Conservation (phyloP, 352 stramenopile genomes). For the Aphanomyces stellatus region DNA sequence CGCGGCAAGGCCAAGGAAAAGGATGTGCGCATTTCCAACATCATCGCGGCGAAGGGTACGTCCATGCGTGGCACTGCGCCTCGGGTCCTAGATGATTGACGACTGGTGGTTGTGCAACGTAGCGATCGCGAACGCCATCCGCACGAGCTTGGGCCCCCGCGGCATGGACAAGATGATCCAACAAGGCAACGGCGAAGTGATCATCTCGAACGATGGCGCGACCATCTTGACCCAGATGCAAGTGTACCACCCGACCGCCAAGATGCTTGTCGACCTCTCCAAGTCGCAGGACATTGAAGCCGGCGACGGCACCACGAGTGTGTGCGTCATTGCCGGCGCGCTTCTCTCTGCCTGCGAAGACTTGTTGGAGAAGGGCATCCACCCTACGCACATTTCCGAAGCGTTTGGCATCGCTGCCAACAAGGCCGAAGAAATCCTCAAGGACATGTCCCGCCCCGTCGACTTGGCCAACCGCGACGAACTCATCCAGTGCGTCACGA, state of each 20-base stretch:
- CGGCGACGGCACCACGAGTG: conserved; percentile 95
- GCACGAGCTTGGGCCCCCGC: conserved; percentile 95
- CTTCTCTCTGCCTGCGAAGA: conserved; percentile 93
- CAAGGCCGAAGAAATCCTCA: conserved; percentile 86
- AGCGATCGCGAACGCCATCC: conserved; percentile 97
- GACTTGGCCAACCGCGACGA: conserved; percentile 90
- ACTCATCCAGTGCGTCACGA: conserved; percentile 97
- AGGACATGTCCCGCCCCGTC: conserved; percentile 86
- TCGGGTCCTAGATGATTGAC: neutral
- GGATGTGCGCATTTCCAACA: conserved; percentile 98
- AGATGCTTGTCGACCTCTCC: conserved; percentile 99
- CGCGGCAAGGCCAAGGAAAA: conserved; percentile 93
- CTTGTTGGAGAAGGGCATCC: conserved; percentile 93
- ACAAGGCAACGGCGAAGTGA: conserved; percentile 94
- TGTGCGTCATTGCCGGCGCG: conserved; percentile 98
- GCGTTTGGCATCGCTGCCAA: conserved; percentile 90
- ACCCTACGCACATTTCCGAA: conserved; percentile 97
- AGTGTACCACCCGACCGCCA: conserved; percentile 98
- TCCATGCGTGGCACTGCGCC: neutral
- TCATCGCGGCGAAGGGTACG: conserved; percentile 95
- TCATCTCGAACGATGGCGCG: conserved; percentile 99
- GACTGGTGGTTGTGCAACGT: neutral
- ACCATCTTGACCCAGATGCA: conserved; percentile 99
- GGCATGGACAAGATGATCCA: conserved; percentile 99
- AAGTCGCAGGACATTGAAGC: conserved; percentile 99